Evolutionary conservation across 2,329 filamentous ascomycete species (phyloP), one percentile per base, ranked within the genome.

Genomic region (Penicillium polonicum): DNA sequence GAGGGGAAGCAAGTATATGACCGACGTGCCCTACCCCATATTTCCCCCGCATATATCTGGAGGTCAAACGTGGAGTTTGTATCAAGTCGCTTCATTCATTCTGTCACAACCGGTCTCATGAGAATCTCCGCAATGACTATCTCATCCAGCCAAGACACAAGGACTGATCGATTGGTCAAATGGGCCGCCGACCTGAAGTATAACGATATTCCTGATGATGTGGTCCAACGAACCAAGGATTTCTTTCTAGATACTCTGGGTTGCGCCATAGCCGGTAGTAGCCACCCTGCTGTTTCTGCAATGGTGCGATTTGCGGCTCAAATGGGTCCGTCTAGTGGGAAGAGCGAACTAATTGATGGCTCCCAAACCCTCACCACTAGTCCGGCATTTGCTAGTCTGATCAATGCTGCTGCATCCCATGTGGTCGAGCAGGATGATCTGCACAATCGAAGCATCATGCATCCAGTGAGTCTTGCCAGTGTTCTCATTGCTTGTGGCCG

Each of bases 341-440:
- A 66, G 17, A 65, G 69, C 45, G 70, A 72, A 57, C 21, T 72
- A 8, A 56, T 72, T 15, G 68, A 71, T 59, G 66, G 64, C 4
- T 60, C 62, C 0, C 46, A 66, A 49, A 55, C 42, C 2, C 62
- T 63, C 19, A 65, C 58, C 0, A 67, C 65, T 13, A 70, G 65
- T 21, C 66, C 70, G 1, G 70, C 68, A 29, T 72, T 71, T 65
- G 68, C 70, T 25, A 66, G 61, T 58, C 44, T 72, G 49, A 58
- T 72, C 4, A 72, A 72, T 56, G 70, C 61, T 15, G 70, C 69
- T 35, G 62, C 70, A 5, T 68, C 69, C 19, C 70, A 72, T 59
- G 70, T 72, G 2, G 70, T 72, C 7, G 70, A 72, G 51, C 70
- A 72, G 44, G 70, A 72, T 62, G 70, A 72, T 59, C 64, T 72